A percentile compares a stretch with the other conserved stretches of the same genome.
Conservation (phyloP, 495 filamentous ascomycete species). For the Hypoxylon lienhwacheense region DNA sequence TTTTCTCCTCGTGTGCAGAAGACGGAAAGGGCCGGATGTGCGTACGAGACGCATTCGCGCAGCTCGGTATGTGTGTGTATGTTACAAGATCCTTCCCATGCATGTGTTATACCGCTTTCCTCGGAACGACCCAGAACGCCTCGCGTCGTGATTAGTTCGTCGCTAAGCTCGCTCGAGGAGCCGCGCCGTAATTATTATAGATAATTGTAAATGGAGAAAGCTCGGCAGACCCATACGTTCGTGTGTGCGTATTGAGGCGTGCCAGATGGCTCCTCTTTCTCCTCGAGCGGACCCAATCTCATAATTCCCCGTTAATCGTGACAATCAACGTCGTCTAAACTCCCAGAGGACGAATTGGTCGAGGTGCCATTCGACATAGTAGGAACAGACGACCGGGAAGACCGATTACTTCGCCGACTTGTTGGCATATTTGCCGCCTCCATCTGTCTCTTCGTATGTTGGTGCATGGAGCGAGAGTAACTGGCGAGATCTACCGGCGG, state of each 20-base stretch:
- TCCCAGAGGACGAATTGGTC: slow-evolving; percentile 9
- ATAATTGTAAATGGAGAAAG: too few species aligned
- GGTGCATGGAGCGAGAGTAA: slow-evolving; percentile 53
- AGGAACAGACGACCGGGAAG: slow-evolving; percentile 24
- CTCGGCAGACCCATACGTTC: too few species aligned
- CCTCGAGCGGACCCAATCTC: neutral
- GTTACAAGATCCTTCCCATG: neutral
- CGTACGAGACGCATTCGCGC: neutral
- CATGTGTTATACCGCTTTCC: neutral
- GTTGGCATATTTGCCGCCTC: slow-evolving; percentile 44
- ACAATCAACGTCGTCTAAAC: slow-evolving; percentile 27
- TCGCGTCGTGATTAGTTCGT: neutral
- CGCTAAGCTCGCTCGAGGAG: slow-evolving; percentile 10
- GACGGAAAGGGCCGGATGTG: too few species aligned
- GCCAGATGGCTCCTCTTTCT: neutral
- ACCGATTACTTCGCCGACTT: slow-evolving; percentile 19
- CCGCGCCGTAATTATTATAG: neutral
- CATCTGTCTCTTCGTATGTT: slow-evolving; percentile 57
- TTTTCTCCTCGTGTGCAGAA: too few species aligned
- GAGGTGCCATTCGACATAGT: slow-evolving; percentile 43
- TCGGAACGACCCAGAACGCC: neutral
- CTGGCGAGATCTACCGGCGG: slow-evolving; percentile 48
- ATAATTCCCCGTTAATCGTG: slow-evolving; percentile 17
- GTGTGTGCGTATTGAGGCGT: neutral
- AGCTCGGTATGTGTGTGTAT: neutral